Evolutionary conservation across 345 rosid species (phyloP), one percentile per base, ranked within the genome.

Genomic region (Syzygium oleosum): DNA sequence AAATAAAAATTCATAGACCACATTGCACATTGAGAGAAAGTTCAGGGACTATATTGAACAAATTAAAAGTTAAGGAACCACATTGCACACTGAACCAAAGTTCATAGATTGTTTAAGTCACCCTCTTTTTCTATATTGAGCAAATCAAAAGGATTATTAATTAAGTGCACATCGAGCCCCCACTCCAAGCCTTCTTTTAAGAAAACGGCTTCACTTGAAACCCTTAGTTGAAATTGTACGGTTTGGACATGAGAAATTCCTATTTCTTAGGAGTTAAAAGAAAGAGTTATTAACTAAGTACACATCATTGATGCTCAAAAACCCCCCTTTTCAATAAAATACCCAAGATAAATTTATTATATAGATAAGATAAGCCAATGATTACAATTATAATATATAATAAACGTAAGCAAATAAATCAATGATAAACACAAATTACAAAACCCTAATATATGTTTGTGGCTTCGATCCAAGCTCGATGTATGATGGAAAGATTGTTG

Each of bases 181-280:
- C 4, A 2, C 7, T 68, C 6, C 2, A 34, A 2, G 23, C 25
- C 12, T 46, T 73, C 49, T 34, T 73, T 56, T 22, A 12, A 55
- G 4, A 19, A 34, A 68, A 34, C 5, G 49, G 6, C 46, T 73
- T 3, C 46, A 73, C 14, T 73, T 5, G 25, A 73, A 0, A 41
- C 3, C 3, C 2, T 16, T 0, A 5, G 1, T 73, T 34, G 22
- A 34, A 73, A 73, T 73, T 73, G 12, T 65, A 65, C 6, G 0
- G 4, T 31, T 0, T 65, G 12, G 78, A 4, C 0, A 63, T 15
- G 15, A 17, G 77, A 31, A 31, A 16, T 31, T 65, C 12, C 73
- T n/a, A 61, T n/a, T 61, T 61, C 73, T 5, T 12, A 61, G 73
- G 73, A 0, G 38, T n/a, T n/a, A 13, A 61, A 61, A n/a, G 15